Evolutionary conservation across 306 rosid species (phyloP).

Genomic region (Nissolia schottii): DNA sequence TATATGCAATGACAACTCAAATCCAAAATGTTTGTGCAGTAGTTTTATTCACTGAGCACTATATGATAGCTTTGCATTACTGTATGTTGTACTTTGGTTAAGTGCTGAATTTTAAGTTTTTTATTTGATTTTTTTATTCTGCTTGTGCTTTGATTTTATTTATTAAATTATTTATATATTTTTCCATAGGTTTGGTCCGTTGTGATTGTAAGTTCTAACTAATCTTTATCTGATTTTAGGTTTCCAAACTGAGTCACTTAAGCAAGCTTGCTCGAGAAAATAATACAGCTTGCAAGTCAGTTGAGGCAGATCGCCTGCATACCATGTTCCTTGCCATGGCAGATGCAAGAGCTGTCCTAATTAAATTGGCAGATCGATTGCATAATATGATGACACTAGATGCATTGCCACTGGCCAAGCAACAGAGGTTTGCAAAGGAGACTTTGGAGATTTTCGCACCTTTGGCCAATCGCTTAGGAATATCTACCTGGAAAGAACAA

Average conservation of each 20-base stretch:
- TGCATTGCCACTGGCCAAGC: slow-evolving; percentile 69
- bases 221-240: slow-evolving; percentile 45
- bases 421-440: slow-evolving; percentile 90
- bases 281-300: slow-evolving; percentile 74
- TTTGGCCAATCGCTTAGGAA: slow-evolving; percentile 89
- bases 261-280: slow-evolving; percentile 96
- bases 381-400: slow-evolving; percentile 95
- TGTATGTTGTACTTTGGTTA: neutral
- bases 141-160: neutral
- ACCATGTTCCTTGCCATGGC: slow-evolving; percentile 99
- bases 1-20: neutral
- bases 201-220: slow-evolving; percentile 26
- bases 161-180: neutral
- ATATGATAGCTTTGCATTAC: neutral
- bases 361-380: slow-evolving; percentile 87
- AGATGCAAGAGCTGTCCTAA: slow-evolving; percentile 94
- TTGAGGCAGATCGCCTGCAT: slow-evolving; percentile 91
- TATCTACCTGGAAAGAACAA: slow-evolving; percentile 87
- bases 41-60: neutral
- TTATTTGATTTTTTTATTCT: neutral
- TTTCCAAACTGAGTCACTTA: slow-evolving; percentile 86
- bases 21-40: neutral
- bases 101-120: neutral
- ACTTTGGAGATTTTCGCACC: slow-evolving; percentile 98
- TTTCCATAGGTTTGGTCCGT: neutral